Conservation (phyloP, 2,329 filamentous ascomycete genomes). For the Rachicladosporium sp. region DNA sequence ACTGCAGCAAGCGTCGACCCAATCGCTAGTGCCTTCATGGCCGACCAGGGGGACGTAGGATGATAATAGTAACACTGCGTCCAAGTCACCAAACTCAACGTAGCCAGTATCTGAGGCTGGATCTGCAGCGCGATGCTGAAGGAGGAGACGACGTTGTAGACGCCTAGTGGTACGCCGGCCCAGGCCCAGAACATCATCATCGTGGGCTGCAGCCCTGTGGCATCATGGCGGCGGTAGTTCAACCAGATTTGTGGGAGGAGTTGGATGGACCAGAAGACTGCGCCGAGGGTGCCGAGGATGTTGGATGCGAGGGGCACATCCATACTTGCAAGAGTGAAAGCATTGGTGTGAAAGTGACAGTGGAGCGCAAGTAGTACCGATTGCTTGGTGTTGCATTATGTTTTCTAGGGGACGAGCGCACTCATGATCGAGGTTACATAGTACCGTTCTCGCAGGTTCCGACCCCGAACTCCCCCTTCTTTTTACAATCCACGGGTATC, state of each 20-base stretch:
- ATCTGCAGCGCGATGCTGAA: constrained; percentile 43
- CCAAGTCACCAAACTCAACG: constrained; percentile 42
- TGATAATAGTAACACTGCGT: constrained; percentile 45
- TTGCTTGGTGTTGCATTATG: too few relatives aligned
- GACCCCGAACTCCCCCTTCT: too few relatives aligned
- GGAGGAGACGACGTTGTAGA: constrained; percentile 43
- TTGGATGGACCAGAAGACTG: constrained; percentile 55
- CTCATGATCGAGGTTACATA: too few relatives aligned
- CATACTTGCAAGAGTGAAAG: too few relatives aligned
- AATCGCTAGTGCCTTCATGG: constrained; percentile 36
- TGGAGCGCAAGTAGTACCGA: too few relatives aligned
- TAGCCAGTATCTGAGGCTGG: constrained; percentile 45
- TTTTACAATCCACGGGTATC: too few relatives aligned
- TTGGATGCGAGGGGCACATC: constrained; percentile 45
- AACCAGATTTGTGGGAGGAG: constrained; percentile 58
- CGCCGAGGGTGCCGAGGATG: constrained; percentile 47
- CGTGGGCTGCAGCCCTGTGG: constrained; percentile 50
- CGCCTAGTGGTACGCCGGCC: constrained; percentile 55
- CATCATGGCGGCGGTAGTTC: constrained; percentile 55
- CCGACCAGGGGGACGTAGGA: constrained; percentile 38
- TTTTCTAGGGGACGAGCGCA: too few relatives aligned
- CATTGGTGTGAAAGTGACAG: too few relatives aligned
- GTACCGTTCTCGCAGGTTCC: too few relatives aligned
- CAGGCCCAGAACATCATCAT: constrained; percentile 64
- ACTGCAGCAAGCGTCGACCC: constrained; percentile 40